These are phyloP conservation scores for Mycena latifolia DNA, from an alignment of 768 basidiomycete genomes.

Conservation along the genomic window DNA sequence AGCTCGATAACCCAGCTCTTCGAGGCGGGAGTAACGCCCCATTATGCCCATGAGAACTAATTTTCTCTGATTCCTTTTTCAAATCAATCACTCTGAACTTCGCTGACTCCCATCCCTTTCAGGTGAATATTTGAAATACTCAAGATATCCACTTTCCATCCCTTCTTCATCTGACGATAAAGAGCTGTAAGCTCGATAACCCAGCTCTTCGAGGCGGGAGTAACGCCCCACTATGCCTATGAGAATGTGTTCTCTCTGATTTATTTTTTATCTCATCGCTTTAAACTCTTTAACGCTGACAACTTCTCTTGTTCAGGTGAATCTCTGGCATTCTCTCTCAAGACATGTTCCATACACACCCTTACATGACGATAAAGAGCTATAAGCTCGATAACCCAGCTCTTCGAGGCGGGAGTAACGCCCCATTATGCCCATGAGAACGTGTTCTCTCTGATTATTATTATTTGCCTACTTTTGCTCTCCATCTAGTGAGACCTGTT, in stretches of 20 bases:
- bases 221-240: slow-evolving; percentile 78
- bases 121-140: background rate
- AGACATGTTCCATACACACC: background rate
- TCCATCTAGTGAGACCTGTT: background rate
- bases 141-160: background rate
- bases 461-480: background rate
- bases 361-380: slow-evolving; percentile 76
- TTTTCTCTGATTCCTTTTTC: slow-evolving; percentile 18
- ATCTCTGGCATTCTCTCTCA: background rate
- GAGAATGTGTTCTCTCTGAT: slow-evolving; percentile 66
- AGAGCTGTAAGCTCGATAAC: slow-evolving; percentile 85
- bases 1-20: slow-evolving; percentile 87
- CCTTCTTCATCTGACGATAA: slow-evolving; percentile 67
- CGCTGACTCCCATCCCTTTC: background rate
- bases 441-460: slow-evolving; percentile 52
- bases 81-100: background rate
- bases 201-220: slow-evolving; percentile 92
- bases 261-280: slow-evolving; percentile 10
- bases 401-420: slow-evolving; percentile 91
- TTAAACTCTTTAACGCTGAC: slow-evolving; percentile 31
- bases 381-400: slow-evolving; percentile 87
- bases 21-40: slow-evolving; percentile 81
- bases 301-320: slow-evolving; percentile 29
- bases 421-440: slow-evolving; percentile 77
- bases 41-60: slow-evolving; percentile 63